Conservation (phyloP, 2,329 filamentous ascomycete genomes). For the Nemania sp. region DNA sequence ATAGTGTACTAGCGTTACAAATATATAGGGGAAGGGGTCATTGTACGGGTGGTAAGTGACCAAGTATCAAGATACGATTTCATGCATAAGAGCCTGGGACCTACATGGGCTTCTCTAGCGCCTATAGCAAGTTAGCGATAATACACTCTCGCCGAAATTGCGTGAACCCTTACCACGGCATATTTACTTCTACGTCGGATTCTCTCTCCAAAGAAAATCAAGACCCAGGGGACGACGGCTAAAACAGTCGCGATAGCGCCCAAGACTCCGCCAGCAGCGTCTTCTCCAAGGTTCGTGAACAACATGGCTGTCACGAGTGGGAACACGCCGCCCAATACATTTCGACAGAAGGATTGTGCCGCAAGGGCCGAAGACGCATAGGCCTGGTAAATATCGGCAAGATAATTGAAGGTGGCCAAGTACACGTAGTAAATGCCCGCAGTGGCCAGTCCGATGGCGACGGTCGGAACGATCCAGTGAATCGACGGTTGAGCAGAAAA, state of each 20-base stretch:
- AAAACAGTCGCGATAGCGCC: constrained; percentile 77
- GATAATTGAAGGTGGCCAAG: constrained; percentile 90
- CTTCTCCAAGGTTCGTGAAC: constrained; percentile 78
- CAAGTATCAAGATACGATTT: background rate
- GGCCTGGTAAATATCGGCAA: constrained; percentile 86
- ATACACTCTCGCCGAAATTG: background rate
- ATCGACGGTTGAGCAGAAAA: constrained; percentile 73
- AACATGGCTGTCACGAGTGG: constrained; percentile 80
- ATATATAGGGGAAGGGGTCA: background rate
- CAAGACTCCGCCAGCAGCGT: constrained; percentile 77
- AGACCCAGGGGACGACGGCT: constrained; percentile 87
- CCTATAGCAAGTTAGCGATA: constrained; percentile 29
- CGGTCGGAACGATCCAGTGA: constrained; percentile 78
- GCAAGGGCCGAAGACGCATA: constrained; percentile 89
- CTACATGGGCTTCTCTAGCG: constrained; percentile 29
- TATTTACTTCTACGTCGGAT: constrained; percentile 84
- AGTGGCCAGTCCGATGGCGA: constrained; percentile 79
- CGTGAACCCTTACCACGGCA: constrained; percentile 65
- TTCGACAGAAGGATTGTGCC: constrained; percentile 87
- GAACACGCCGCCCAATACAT: constrained; percentile 84
- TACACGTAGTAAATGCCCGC: constrained; percentile 91
- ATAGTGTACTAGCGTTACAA: background rate
- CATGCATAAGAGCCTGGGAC: background rate
- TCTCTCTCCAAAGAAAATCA: constrained; percentile 80
- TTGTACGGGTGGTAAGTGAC: background rate